Base-by-base conservation (phyloP, 2,329 filamentous ascomycete genomes). In the Canariomyces notabilis region DNA sequence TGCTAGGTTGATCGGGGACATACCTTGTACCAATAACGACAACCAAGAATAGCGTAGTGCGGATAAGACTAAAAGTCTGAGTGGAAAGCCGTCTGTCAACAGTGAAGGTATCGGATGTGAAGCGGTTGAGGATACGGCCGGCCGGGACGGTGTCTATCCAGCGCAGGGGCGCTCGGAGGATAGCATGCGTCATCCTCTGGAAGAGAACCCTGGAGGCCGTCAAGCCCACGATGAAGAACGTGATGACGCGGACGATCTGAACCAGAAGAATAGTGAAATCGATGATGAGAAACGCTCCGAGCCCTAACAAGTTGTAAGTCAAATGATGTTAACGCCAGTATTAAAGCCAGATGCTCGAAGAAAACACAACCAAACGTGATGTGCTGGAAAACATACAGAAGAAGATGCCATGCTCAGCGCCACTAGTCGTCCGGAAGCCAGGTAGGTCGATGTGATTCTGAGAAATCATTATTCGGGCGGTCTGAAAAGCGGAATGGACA, bases 61-160 rank as follows among this genome's bases (percentile, higher is more conserved):
- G 53, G 3, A 65, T 42, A n/a, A 67, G 61, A 14, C 48, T 52
- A 18, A 57, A 58, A 2, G 62, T 52, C 26, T 64, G 61, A 1
- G 41, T 53, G 0, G 61, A 55, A 4, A 69, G 55, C 2, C 61
- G 57, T n/a, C 57, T 55, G 46, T 72, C 69, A 6, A 71, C 54
- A 9, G 61, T 57, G 31, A 63, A 64, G 3, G 66, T 66, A 50
- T 72, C 69, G 0, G 62, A 61, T 0, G 64, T 66, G 46, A 71
- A 71, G 5, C 69, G 64, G 53, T 72, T 72, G 33, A 71, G 54
- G 22, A 72, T 62, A n/a, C 67, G 62, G 5, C 69, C 69, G 0
- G 65, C 56, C 4, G 69, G 68, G 1, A 66, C 56, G 0, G 65
- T 68, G 48, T 72, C 68, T 12, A 68, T 56, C 64, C 64, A 68